Conservation (phyloP, 495 filamentous ascomycete species). For the Achaetomiella virescens region DNA sequence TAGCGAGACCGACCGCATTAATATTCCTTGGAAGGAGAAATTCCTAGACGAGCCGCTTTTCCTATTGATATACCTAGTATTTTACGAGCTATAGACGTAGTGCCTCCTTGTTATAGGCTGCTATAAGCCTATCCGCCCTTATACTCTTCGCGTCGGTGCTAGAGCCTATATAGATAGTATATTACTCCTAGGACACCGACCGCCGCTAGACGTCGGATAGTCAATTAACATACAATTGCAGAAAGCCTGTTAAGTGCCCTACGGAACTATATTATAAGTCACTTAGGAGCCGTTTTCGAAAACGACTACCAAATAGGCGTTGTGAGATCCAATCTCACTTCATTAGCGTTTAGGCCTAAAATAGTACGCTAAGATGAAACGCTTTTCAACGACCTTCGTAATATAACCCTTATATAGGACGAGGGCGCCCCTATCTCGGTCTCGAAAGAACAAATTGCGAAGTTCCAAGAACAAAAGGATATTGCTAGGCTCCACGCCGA, state of each 20-base stretch:
- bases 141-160: slow-evolving; percentile 13
- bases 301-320: slow-evolving; percentile 9
- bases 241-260: slow-evolving; percentile 11
- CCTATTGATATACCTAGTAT: slow-evolving; percentile 6
- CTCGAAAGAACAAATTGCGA: slow-evolving; percentile 8
- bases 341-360: slow-evolving; percentile 8
- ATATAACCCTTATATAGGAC: slow-evolving; percentile 9
- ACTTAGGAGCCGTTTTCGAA: slow-evolving; percentile 11
- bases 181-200: slow-evolving; percentile 6
- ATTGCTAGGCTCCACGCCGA: slow-evolving; percentile 7
- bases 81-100: not conserved
- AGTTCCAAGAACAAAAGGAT: slow-evolving; percentile 12
- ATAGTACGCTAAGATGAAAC: slow-evolving; percentile 2
- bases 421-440: slow-evolving; percentile 12
- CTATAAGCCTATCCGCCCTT: slow-evolving; percentile 7
- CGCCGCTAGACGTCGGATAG: slow-evolving; percentile 2
- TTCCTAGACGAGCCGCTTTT: slow-evolving; percentile 13
- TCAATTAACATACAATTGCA: slow-evolving; percentile 7
- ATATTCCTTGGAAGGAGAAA: slow-evolving; percentile 11
- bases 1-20: slow-evolving; percentile 2
- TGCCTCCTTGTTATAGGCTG: slow-evolving; percentile 8
- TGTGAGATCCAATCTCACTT: slow-evolving; percentile 3
- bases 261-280: slow-evolving; percentile 12
- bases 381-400: slow-evolving; percentile 12
- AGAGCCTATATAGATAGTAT: slow-evolving; percentile 15